Base-by-base conservation (phyloP, 805 yeast genomes). In the Suhomyces vadensis region DNA sequence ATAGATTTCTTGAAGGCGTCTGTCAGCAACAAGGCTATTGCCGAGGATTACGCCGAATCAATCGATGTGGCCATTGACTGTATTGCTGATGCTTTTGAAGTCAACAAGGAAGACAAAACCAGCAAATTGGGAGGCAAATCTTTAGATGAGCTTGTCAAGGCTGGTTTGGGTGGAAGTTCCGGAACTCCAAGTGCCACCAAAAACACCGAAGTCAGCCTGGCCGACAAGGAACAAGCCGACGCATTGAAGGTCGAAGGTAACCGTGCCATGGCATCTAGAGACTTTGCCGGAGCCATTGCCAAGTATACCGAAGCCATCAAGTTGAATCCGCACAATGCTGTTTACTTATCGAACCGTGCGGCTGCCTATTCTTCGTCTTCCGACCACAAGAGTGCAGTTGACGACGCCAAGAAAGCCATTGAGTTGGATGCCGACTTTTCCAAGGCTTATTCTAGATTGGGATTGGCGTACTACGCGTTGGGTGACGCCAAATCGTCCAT, bases 1-100 rank as follows among this genome's bases (percentile, higher is more conserved):
- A 82, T 89, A 36, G 79, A 81, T 48, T 92, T 83, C 63, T 75
- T 94, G 54, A 75, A 79, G 55, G 56, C 70, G 13, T 67, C 87
- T 8, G 78, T 85, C 14, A 60, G 75, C 37, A 75, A 77, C 50
- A 86, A 87, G 35, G 77, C 78, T 35, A 78, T 91, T 37, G 67
- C 84, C 27, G 86, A 82, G 50, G 98, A 92, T 51, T 87, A 83
- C 60, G 75, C 77, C 44, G 98, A 94, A 55, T 88, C 97, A 7
- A 74, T 92, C 54, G 97, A 90, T 53, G 95, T 92, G 41, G 98
- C 98, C 48, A 78, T 90, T 53, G 96, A 89, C 60, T 89, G 97
- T 71, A 80, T 94, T 46, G 80, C 87, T 19, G 98, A 91, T 56
- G 89, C 95, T 8, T 92, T 85, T 62, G 82, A 74, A 39, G 82